phyloP scores from a whole-genome alignment of 371 early-diverging fungal species.

The Mucor lusitanicus region DNA sequence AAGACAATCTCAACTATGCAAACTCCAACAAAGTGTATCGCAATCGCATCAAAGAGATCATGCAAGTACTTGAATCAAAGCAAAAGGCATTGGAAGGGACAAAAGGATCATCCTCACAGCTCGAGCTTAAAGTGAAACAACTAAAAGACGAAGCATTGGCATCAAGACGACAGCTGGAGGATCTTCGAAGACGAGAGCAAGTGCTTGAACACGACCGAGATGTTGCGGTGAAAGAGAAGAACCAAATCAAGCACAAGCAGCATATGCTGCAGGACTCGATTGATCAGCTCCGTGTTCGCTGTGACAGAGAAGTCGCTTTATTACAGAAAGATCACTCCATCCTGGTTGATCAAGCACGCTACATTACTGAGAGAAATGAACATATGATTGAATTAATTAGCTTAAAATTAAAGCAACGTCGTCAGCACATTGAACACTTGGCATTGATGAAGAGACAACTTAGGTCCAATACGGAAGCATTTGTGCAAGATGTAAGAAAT shows the following conservation, averaged over 20 bases:
- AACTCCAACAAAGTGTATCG: conserved; percentile 37
- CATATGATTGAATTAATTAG: conserved; percentile 11
- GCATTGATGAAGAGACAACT: conserved; percentile 12
- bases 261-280: conserved; percentile 28
- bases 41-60: conserved; percentile 35
- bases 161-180: conserved; percentile 46
- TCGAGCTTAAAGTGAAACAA: conserved; percentile 45
- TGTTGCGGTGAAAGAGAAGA: conserved; percentile 35
- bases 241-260: conserved; percentile 34
- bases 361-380: conserved; percentile 26
- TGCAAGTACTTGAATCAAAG: conserved; percentile 44
- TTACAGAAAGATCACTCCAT: conserved; percentile 25
- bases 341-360: conserved; percentile 21
- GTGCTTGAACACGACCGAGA: conserved; percentile 43
- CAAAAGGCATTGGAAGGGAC: conserved; percentile 45
- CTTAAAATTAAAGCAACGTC: conserved; percentile 17
- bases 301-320: conserved; percentile 32
- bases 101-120: conserved; percentile 32
- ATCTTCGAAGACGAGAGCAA: conserved; percentile 39
- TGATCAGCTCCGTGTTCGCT: conserved; percentile 25
- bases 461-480: conserved; percentile 14
- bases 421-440: conserved; percentile 12
- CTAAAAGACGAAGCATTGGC: conserved; percentile 47
- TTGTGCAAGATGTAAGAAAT: conserved; percentile 20
- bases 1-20: conserved; percentile 26